Conservation (phyloP, 2,329 filamentous ascomycete species). For the Ceratocystis smalleyi region DNA sequence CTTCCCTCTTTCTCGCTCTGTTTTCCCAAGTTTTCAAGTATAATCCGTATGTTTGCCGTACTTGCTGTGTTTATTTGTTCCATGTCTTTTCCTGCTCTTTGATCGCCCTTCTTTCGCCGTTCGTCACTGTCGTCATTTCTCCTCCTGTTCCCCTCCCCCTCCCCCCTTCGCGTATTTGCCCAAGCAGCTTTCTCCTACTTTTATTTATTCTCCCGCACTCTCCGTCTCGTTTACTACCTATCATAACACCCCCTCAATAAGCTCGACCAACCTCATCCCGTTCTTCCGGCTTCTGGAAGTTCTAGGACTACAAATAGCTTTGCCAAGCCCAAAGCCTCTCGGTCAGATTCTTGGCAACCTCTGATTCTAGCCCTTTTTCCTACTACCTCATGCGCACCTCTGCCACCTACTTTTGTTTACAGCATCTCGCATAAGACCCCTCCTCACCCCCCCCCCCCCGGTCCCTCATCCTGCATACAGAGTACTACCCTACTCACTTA, state of each 20-base stretch:
- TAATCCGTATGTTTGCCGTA: background rate
- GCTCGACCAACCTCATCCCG: background rate
- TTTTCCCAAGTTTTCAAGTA: background rate
- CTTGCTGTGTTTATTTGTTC: background rate
- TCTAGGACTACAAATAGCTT: constrained; percentile 10
- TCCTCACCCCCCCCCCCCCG: background rate
- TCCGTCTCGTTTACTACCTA: background rate
- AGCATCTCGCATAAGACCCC: background rate
- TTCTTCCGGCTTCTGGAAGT: constrained; percentile 9
- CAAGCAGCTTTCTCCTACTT: too few relatives aligned
- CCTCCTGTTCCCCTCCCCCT: background rate
- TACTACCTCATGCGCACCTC: constrained; percentile 3
- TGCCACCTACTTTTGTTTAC: constrained; percentile 2
- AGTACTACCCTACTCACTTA: background rate
- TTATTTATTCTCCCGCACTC: background rate
- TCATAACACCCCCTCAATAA: background rate
- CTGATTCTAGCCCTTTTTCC: background rate
- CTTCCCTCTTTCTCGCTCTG: background rate
- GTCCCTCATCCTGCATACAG: background rate
- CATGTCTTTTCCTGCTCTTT: background rate
- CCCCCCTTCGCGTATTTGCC: background rate
- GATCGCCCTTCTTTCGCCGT: background rate
- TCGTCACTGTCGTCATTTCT: background rate
- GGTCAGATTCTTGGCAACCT: background rate
- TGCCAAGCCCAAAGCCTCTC: constrained; percentile 12